Percentiles rank a stretch among this genome's conserved stretches.
phyloP scores from a whole-genome alignment of 1,284 basidiomycete genomes.

The Apiotrichum laibachii region DNA sequence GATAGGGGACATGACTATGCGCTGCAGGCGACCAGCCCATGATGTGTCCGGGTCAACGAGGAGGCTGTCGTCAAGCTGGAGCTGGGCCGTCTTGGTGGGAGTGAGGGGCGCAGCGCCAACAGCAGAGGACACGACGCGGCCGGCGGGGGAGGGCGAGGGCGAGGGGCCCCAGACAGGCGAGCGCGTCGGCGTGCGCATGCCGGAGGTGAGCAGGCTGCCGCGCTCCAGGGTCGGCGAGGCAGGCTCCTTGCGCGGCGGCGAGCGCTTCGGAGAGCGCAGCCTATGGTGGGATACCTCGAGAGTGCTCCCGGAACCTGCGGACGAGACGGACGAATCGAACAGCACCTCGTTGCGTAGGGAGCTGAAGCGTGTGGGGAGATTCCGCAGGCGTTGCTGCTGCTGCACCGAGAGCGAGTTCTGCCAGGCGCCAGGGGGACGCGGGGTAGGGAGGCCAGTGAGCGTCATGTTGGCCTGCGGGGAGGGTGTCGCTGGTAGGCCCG shows the following conservation, averaged over 20 bases:
- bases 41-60: slow-evolving; percentile 7
- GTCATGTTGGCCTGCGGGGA: neutral
- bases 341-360: slow-evolving; percentile 18
- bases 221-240: neutral
- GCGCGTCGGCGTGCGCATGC: slow-evolving; percentile 20
- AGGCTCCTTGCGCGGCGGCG: neutral
- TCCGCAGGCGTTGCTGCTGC: neutral
- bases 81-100: neutral
- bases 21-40: slow-evolving; percentile 13
- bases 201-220: neutral
- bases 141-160: neutral
- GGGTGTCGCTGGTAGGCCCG: neutral
- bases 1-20: slow-evolving; percentile 2
- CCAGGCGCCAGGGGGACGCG: slow-evolving; percentile 35
- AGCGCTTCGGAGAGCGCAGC: slow-evolving; percentile 16
- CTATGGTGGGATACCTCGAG: slow-evolving; percentile 31
- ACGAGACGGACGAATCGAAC: slow-evolving; percentile 19
- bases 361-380: slow-evolving; percentile 11
- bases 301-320: slow-evolving; percentile 2
- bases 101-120: neutral
- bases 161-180: slow-evolving; percentile 4
- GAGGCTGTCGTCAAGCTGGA: slow-evolving; percentile 1
- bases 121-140: neutral
- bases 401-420: slow-evolving; percentile 3
- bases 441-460: slow-evolving; percentile 14